Conservation (phyloP, 805 yeast species). For the Pichia sporocuriosa region DNA sequence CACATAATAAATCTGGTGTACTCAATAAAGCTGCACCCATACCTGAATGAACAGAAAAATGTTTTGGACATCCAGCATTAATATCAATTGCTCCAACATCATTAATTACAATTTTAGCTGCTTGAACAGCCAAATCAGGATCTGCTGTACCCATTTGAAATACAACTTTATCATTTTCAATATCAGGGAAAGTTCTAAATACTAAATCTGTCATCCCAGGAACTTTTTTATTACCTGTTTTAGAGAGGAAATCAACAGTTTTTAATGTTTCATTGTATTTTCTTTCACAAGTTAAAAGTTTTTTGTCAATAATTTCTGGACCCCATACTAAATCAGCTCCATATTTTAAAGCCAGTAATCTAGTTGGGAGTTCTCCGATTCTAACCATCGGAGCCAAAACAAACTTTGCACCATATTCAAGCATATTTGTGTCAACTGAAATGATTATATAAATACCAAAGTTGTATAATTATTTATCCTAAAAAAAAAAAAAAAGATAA, state of each 20-base stretch:
- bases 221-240: slow-evolving; percentile 34
- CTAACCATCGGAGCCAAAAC: slow-evolving; percentile 97
- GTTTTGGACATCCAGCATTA: slow-evolving; percentile 97
- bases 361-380: slow-evolving; percentile 87
- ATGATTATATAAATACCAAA: too few species aligned
- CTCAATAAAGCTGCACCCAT: slow-evolving; percentile 93
- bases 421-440: too few species aligned
- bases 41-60: slow-evolving; percentile 87
- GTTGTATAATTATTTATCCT: too few species aligned
- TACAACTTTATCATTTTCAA: slow-evolving; percentile 62
- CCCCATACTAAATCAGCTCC: slow-evolving; percentile 97
- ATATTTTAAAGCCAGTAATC: slow-evolving; percentile 68
- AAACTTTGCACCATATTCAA: slow-evolving; percentile 67
- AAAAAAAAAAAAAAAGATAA: too few species aligned
- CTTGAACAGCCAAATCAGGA: slow-evolving; percentile 80
- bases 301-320: slow-evolving; percentile 90
- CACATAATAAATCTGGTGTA: slow-evolving; percentile 73
- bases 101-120: slow-evolving; percentile 69
- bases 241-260: slow-evolving; percentile 53
- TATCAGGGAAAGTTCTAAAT: slow-evolving; percentile 63
- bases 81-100: slow-evolving; percentile 93
- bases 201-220: slow-evolving; percentile 45
- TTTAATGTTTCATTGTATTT: slow-evolving; percentile 46
- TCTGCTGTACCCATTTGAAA: slow-evolving; percentile 89
- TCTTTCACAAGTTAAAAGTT: slow-evolving; percentile 65